Conservation (phyloP, 495 filamentous ascomycete genomes). For the Penicillium alfredii region DNA sequence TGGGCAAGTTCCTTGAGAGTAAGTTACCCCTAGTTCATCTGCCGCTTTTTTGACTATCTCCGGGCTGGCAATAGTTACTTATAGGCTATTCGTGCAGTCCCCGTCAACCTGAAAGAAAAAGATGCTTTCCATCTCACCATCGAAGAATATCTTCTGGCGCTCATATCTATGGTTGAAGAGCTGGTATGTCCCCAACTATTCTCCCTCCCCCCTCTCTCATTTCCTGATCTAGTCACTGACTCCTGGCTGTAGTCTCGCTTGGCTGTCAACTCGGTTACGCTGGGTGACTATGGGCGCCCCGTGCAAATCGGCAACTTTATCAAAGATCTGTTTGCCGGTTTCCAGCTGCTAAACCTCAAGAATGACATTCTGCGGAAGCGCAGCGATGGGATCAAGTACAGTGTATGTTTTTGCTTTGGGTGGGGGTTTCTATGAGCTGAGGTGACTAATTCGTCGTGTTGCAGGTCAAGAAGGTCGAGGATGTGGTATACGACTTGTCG, state of each 20-base stretch:
- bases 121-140: conserved; percentile 94
- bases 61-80: too few relatives aligned
- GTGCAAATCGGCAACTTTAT: conserved; percentile 83
- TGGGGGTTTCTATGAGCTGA: too few relatives aligned
- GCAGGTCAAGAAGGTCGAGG: conserved; percentile 90
- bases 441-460: conserved; percentile 5
- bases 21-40: conserved; percentile 14
- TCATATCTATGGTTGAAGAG: conserved; percentile 85
- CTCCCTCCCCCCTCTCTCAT: too few relatives aligned
- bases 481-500: conserved; percentile 92
- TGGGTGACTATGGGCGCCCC: conserved; percentile 80
- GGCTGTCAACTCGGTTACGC: conserved; percentile 91
- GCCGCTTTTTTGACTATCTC: conserved; percentile 1
- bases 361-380: conserved; percentile 85
- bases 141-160: conserved; percentile 88
- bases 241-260: conserved; percentile 57
- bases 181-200: conserved; percentile 50
- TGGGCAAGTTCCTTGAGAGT: conserved; percentile 73
- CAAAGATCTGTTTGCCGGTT: conserved; percentile 91
- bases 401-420: conserved; percentile 55
- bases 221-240: conserved; percentile 2
- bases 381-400: conserved; percentile 92
- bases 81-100: conserved; percentile 59
- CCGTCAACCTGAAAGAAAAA: conserved; percentile 82
- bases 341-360: conserved; percentile 95